These are phyloP conservation scores for Clathrospora elynae DNA, from an alignment of 2,329 filamentous ascomycete species.

Conservation along the genomic window DNA sequence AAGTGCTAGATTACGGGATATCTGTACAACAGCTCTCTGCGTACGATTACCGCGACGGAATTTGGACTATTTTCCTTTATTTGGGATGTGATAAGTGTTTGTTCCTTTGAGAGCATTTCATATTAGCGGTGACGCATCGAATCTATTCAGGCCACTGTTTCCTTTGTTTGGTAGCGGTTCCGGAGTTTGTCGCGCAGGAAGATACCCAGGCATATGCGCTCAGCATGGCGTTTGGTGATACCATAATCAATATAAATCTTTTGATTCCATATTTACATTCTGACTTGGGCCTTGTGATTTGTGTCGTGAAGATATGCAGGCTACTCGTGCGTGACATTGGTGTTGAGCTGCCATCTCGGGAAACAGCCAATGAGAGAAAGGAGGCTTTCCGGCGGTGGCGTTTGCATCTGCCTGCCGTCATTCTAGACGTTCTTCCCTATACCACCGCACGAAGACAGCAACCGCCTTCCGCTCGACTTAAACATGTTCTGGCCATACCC, in stretches of 20 bases:
- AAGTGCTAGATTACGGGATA: constrained; percentile 8
- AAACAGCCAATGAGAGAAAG: too few relatives aligned
- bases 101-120: background rate
- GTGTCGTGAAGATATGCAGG: too few relatives aligned
- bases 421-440: background rate
- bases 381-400: too few relatives aligned
- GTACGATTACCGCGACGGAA: background rate
- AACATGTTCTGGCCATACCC: constrained; percentile 59
- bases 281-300: too few relatives aligned
- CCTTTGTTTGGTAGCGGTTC: constrained; percentile 15
- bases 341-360: too few relatives aligned
- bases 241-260: constrained; percentile 1
- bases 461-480: constrained; percentile 23
- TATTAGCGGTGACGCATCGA: constrained; percentile 1
- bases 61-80: constrained; percentile 7
- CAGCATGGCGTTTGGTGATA: constrained; percentile 11
- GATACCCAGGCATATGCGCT: constrained; percentile 16
- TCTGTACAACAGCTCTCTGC: background rate
- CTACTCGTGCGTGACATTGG: too few relatives aligned
- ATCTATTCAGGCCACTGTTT: constrained; percentile 10
- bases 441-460: constrained; percentile 16
- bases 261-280: background rate
- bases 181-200: constrained; percentile 9
- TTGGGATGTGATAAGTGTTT: background rate
- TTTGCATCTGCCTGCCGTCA: constrained; percentile 3